Evolutionary conservation across 345 rosid genomes (phyloP), one percentile per base, ranked within the genome.

Genomic region (Lepidium didymum): DNA sequence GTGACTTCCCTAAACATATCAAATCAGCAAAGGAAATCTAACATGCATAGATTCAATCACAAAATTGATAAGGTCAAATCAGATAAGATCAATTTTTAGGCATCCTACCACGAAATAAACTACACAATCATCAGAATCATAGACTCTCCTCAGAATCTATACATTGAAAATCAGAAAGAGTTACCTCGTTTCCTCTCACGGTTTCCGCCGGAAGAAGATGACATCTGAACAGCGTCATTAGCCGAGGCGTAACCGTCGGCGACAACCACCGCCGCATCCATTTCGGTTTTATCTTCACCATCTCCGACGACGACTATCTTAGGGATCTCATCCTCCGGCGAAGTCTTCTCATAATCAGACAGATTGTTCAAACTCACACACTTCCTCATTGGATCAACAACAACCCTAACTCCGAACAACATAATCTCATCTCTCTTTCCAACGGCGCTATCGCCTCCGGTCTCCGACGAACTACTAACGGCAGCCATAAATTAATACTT

Each of bases 351-450:
- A 27, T 93, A 93, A 77, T 93, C 92, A 47, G 96, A 87, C 15
- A 93, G 81, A 73, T 93, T 83, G 80, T 88, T 93, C 82, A 93
- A 79, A 69, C 97, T 90, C 12, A 93, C 97, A 60, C 91, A 80
- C 79, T 90, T 93, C 76, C 98, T 93, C 83, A 93, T 84, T 29
- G 94, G 83, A 79, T 93, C 98, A 64, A 93, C 95, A 45, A 93
- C 86, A 40, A 93, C 86, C 62, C 95, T 81, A 1, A 93, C 95
- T 2, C 97, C 98, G 45, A 93, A 93, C 72, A 93, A 78, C 91
- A 90, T 87, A 75, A 93, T 73, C 89, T 88, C 56, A 27, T 51
- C 98, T 34, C 83, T 68, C 14, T 74, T 78, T 7, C 8, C 56
- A 1, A 2, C 52, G 43, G 4, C 66, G 0, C 60, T 69, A 15